phyloP scores from a whole-genome alignment of 805 yeast genomes.

The Candida adriatica region DNA sequence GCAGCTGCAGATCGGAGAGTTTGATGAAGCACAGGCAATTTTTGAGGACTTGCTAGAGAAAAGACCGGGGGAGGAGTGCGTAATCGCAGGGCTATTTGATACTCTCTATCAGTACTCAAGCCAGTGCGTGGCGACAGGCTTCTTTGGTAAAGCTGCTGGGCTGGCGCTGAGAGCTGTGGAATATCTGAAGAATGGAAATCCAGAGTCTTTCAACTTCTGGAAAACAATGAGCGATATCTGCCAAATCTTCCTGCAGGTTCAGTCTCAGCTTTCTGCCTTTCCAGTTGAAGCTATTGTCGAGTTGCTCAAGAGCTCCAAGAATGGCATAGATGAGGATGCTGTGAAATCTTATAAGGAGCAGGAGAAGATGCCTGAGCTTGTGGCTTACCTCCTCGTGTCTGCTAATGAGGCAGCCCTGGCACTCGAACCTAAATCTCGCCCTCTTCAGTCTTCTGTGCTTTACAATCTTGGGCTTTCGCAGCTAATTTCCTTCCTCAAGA shows the following conservation, averaged over 20 bases:
- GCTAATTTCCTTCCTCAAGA: slow-evolving; percentile 36
- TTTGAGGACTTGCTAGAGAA: slow-evolving; percentile 35
- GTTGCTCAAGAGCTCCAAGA: slow-evolving; percentile 13
- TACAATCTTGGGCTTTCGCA: slow-evolving; percentile 71
- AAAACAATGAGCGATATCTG: slow-evolving; percentile 52
- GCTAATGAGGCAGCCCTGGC: slow-evolving; percentile 42
- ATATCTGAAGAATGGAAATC: slow-evolving; percentile 32
- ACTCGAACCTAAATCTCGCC: slow-evolving; percentile 32
- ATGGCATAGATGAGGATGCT: slow-evolving; percentile 26
- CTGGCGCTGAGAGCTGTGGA: slow-evolving; percentile 41
- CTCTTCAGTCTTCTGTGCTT: slow-evolving; percentile 46
- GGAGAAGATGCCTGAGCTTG: slow-evolving; percentile 27
- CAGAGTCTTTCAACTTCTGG: slow-evolving; percentile 56
- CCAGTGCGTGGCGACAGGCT: slow-evolving; percentile 50
- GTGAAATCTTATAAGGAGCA: slow-evolving; percentile 16
- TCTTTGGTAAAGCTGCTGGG: slow-evolving; percentile 56
- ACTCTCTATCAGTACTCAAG: slow-evolving; percentile 49
- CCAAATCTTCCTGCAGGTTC: slow-evolving; percentile 45
- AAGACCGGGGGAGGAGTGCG: slow-evolving; percentile 43
- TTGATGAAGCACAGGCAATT: slow-evolving; percentile 47
- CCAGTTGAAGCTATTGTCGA: slow-evolving; percentile 37
- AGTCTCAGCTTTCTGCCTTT: slow-evolving; percentile 41
- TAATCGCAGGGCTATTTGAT: slow-evolving; percentile 48
- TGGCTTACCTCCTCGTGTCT: slow-evolving; percentile 36
- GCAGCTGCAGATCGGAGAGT: slow-evolving; percentile 58